Conservation (phyloP, 306 rosid species). For the Quercus bicolor region DNA sequence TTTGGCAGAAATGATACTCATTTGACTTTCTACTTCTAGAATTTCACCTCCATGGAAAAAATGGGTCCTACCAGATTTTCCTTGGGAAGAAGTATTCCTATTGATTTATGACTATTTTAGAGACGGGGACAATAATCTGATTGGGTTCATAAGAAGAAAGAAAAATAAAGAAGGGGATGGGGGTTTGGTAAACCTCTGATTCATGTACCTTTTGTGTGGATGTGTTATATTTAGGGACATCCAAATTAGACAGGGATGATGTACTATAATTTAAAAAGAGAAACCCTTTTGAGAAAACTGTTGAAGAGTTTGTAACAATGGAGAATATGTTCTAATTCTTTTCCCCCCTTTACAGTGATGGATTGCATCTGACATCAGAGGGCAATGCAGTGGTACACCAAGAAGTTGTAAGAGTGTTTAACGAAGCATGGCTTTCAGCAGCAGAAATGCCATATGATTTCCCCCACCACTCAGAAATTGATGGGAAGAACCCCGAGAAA, state of each 20-base stretch:
- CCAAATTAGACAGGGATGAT: neutral
- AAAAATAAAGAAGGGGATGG: too few relatives aligned
- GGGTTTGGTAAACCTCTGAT: neutral
- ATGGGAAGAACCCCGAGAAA: constrained; percentile 52
- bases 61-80: constrained; percentile 5
- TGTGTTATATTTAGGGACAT: neutral
- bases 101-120: neutral
- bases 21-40: neutral
- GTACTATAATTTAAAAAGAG: neutral
- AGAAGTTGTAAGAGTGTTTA: constrained; percentile 38
- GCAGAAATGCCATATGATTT: constrained; percentile 72
- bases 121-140: neutral
- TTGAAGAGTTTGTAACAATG: constrained; percentile 1
- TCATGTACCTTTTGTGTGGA: neutral
- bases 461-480: constrained; percentile 77
- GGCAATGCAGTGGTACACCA: constrained; percentile 61
- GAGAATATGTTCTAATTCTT: neutral
- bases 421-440: constrained; percentile 45
- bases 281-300: neutral
- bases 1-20: neutral
- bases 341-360: constrained; percentile 55
- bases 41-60: neutral
- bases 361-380: constrained; percentile 81
- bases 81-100: neutral
- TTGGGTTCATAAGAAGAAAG: neutral